Evolutionary conservation across 2,329 filamentous ascomycete species (phyloP).

Genomic region (Chaetomiaceae sp.): DNA sequence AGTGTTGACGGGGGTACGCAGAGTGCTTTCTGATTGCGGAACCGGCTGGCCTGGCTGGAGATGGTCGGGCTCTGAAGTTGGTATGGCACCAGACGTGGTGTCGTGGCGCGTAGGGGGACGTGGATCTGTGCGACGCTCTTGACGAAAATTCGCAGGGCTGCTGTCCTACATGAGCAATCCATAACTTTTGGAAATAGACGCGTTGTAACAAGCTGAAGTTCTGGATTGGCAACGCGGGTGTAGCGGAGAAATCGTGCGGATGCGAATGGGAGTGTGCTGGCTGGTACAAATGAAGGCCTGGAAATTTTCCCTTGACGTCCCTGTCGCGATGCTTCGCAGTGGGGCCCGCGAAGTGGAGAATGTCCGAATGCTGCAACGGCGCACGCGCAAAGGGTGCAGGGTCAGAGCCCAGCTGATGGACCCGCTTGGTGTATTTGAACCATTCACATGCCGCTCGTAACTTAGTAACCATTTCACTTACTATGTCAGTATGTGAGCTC

Average conservation of each 20-base stretch:
- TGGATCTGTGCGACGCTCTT: conserved; percentile 40
- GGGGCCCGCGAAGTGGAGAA: too few species aligned
- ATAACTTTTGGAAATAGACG: conserved; percentile 27
- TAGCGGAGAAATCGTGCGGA: neutral
- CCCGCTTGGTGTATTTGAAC: too few species aligned
- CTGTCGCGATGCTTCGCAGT: too few species aligned
- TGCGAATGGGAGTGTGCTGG: too few species aligned
- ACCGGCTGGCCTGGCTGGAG: conserved; percentile 1
- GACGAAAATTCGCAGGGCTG: conserved; percentile 43
- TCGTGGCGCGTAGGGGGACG: conserved; percentile 16
- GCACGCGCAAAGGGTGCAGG: too few species aligned
- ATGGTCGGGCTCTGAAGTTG: conserved; percentile 8
- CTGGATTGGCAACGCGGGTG: neutral
- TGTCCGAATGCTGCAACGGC: too few species aligned
- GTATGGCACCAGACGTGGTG: conserved; percentile 7
- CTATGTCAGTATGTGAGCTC: too few species aligned
- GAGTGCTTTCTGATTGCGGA: neutral
- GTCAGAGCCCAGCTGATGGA: too few species aligned
- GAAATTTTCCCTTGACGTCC: too few species aligned
- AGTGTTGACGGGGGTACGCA: neutral
- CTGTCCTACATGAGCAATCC: conserved; percentile 43
- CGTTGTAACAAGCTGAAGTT: neutral
- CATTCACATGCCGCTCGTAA: too few species aligned
- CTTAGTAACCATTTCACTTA: too few species aligned
- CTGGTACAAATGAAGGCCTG: too few species aligned